These are phyloP conservation scores for Hirschioporus abietinus DNA, from an alignment of 768 basidiomycete species.

Conservation along the genomic window DNA sequence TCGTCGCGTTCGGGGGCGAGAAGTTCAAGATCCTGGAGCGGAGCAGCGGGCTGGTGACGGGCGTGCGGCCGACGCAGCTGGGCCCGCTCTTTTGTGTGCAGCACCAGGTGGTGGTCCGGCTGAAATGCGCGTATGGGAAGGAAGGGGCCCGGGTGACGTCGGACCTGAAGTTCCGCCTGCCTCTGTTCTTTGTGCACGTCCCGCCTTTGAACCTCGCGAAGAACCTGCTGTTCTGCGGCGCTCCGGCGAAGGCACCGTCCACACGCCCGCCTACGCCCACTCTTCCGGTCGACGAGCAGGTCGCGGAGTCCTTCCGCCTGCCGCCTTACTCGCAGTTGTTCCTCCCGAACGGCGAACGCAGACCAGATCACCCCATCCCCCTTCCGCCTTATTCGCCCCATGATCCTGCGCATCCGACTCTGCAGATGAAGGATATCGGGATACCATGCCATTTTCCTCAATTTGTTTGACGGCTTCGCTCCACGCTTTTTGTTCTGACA, in stretches of 20 bases:
- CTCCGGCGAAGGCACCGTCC: conserved; percentile 10
- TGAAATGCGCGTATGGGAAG: conserved; percentile 48
- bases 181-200: conserved; percentile 43
- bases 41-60: conserved; percentile 13
- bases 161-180: conserved; percentile 35
- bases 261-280: conserved; percentile 8
- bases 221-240: conserved; percentile 14
- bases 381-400: conserved; percentile 56
- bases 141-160: conserved; percentile 16
- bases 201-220: conserved; percentile 28
- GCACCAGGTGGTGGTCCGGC: conserved; percentile 48
- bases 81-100: conserved; percentile 54
- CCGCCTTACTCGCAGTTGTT: conserved; percentile 80
- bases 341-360: conserved; percentile 65
- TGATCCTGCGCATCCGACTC: background rate
- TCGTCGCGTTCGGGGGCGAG: background rate
- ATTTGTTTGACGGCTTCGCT: background rate
- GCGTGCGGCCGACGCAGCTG: conserved; percentile 39
- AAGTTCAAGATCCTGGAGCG: background rate
- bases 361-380: conserved; percentile 58
- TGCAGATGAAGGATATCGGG: background rate
- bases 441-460: background rate
- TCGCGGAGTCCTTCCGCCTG: conserved; percentile 26
- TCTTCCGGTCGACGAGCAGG: conserved; percentile 7
- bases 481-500: no score